phyloP scores from a whole-genome alignment of 139 green algal genomes.

The Coelastrella sp. region DNA sequence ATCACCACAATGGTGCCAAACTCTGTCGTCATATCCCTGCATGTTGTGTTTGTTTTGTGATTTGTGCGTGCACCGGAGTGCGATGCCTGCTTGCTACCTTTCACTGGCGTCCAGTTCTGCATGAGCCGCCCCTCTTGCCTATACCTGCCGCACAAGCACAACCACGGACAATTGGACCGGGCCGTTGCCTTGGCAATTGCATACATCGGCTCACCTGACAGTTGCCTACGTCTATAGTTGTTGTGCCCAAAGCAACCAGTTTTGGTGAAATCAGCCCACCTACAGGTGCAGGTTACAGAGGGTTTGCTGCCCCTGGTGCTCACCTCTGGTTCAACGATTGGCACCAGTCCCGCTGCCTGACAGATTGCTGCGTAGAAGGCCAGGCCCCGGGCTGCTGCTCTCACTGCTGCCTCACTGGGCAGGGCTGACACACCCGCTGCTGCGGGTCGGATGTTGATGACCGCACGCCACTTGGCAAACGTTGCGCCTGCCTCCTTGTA shows the following conservation, averaged over 20 bases:
- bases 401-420: neutral
- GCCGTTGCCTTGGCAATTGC: no score
- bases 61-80: no score
- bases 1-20: no score
- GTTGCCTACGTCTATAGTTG: no score
- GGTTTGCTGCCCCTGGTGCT: neutral
- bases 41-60: no score
- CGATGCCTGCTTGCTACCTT: no score
- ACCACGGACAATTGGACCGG: no score
- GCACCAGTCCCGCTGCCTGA: conserved; percentile 88
- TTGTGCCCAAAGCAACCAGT: neutral
- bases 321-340: conserved; percentile 95
- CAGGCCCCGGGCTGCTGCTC: conserved; percentile 10
- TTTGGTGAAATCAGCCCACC: neutral
- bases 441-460: conserved; percentile 79
- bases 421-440: conserved; percentile 71
- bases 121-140: no score
- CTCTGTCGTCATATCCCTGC: no score
- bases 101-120: no score
- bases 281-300: neutral
- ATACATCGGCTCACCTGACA: no score
- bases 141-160: no score
- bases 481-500: conserved; percentile 77
- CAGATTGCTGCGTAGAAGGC: conserved; percentile 78
- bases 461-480: conserved; percentile 95